Conservation (phyloP, 306 rosid genomes). For the Gynostemma pentaphyllum region DNA sequence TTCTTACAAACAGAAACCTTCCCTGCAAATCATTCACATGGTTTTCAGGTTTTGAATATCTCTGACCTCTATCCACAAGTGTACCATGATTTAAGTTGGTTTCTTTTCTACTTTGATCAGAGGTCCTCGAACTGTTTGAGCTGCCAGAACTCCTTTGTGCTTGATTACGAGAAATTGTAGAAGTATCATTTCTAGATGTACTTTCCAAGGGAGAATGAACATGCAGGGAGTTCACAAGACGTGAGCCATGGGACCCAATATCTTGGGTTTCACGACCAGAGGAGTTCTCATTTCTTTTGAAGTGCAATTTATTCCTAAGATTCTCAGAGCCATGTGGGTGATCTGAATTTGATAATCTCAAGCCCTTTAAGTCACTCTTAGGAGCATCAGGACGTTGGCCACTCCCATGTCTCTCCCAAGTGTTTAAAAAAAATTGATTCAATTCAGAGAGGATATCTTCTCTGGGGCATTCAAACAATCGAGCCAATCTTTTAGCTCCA, state of each 20-base stretch:
- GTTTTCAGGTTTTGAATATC: slow-evolving; percentile 34
- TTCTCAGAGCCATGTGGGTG: slow-evolving; percentile 39
- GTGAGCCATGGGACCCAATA: slow-evolving; percentile 29
- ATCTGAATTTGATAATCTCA: slow-evolving; percentile 42
- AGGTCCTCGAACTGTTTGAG: slow-evolving; percentile 33
- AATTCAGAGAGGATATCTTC: slow-evolving; percentile 64
- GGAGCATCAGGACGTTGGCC: slow-evolving; percentile 98
- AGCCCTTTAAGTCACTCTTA: slow-evolving; percentile 34
- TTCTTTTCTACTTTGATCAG: slow-evolving; percentile 47
- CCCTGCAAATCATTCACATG: slow-evolving; percentile 48
- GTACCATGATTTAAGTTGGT: slow-evolving; percentile 30
- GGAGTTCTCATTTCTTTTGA: slow-evolving; percentile 30
- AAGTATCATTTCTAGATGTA: slow-evolving; percentile 27
- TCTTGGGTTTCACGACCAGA: slow-evolving; percentile 34
- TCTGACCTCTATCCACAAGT: slow-evolving; percentile 37
- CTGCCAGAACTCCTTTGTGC: slow-evolving; percentile 42
- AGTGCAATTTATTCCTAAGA: slow-evolving; percentile 27
- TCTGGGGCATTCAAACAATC: slow-evolving; percentile 79
- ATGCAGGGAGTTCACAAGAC: slow-evolving; percentile 35
- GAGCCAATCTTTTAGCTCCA: slow-evolving; percentile 82
- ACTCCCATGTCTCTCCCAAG: slow-evolving; percentile 97
- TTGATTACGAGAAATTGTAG: slow-evolving; percentile 34
- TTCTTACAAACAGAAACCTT: slow-evolving; percentile 73
- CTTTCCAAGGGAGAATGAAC: slow-evolving; percentile 36
- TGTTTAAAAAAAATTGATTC: slow-evolving; percentile 83